phyloP scores from a whole-genome alignment of 192 early-diverging fungal species.

The Gonapodya prolifera region DNA sequence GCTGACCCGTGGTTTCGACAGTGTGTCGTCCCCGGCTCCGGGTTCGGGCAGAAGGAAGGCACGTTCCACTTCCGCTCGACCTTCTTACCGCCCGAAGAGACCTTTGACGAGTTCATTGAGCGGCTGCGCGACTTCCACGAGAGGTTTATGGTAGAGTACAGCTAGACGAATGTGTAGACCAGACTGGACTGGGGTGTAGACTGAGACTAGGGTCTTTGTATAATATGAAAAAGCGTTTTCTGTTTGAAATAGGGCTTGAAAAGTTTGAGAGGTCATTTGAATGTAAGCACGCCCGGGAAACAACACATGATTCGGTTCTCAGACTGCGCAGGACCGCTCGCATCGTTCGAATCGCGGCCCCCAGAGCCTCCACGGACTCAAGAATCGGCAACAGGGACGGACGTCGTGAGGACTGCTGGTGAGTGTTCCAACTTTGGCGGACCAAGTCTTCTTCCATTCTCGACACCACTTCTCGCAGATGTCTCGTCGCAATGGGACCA shows the following conservation, averaged over 20 bases:
- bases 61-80: constrained; percentile 96
- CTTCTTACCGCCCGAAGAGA: constrained; percentile 84
- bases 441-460: neutral
- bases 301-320: too few relatives aligned
- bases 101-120: constrained; percentile 80
- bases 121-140: constrained; percentile 67
- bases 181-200: too few relatives aligned
- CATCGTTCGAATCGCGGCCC: neutral
- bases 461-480: neutral
- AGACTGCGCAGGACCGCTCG: neutral
- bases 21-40: constrained; percentile 87
- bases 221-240: too few relatives aligned
- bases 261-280: too few relatives aligned
- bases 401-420: neutral
- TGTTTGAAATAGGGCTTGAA: too few relatives aligned
- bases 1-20: too few relatives aligned
- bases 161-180: too few relatives aligned
- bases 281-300: too few relatives aligned
- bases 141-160: constrained; percentile 65
- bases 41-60: constrained; percentile 78
- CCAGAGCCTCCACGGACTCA: neutral
- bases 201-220: too few relatives aligned
- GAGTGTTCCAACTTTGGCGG: neutral
- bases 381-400: neutral
- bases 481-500: neutral